A percentile compares a stretch with the other conserved stretches of the same genome.
These are phyloP conservation scores for Metschnikowia chrysomelidarum DNA, from an alignment of 805 yeast genomes.

Conservation along the genomic window DNA sequence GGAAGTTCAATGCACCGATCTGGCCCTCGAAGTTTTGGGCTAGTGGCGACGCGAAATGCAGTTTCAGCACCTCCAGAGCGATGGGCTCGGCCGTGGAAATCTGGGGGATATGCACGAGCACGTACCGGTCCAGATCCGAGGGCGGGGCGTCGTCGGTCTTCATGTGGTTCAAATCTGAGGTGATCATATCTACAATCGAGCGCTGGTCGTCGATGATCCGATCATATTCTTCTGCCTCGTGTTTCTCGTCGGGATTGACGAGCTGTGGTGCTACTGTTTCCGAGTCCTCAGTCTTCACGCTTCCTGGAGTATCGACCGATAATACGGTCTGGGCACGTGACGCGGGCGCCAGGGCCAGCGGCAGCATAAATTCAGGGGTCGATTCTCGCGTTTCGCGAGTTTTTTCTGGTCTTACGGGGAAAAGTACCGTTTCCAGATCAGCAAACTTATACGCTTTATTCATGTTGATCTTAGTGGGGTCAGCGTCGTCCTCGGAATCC, in stretches of 20 bases:
- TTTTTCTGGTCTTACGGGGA: slow-evolving; percentile 72
- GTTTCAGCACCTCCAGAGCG: slow-evolving; percentile 1
- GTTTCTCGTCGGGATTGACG: slow-evolving; percentile 24
- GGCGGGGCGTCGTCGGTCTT: slow-evolving; percentile 15
- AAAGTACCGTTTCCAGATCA: slow-evolving; percentile 52
- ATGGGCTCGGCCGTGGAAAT: slow-evolving; percentile 25
- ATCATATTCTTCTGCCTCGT: slow-evolving; percentile 30
- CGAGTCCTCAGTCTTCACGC: slow-evolving; percentile 31
- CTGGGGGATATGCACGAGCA: slow-evolving; percentile 51
- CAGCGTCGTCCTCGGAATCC: slow-evolving; percentile 44
- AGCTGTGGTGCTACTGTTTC: slow-evolving; percentile 27
- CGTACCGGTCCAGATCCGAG: slow-evolving; percentile 22
- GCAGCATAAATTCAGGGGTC: too few relatives aligned
- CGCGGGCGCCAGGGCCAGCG: slow-evolving; percentile 7
- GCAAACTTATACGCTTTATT: slow-evolving; percentile 54
- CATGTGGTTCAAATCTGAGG: slow-evolving; percentile 23
- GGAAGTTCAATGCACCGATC: slow-evolving; percentile 72
- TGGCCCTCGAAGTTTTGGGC: slow-evolving; percentile 43
- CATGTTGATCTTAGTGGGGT: slow-evolving; percentile 56
- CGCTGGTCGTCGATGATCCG: slow-evolving; percentile 33
- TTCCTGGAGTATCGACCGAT: too few relatives aligned
- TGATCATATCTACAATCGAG: slow-evolving; percentile 27
- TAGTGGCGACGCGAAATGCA: slow-evolving; percentile 11
- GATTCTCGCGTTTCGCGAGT: too few relatives aligned
- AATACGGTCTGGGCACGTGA: slow-evolving; percentile 15